Evolutionary conservation across 495 filamentous ascomycete genomes (phyloP).

Genomic region (Lasiosphaeria miniovina): DNA sequence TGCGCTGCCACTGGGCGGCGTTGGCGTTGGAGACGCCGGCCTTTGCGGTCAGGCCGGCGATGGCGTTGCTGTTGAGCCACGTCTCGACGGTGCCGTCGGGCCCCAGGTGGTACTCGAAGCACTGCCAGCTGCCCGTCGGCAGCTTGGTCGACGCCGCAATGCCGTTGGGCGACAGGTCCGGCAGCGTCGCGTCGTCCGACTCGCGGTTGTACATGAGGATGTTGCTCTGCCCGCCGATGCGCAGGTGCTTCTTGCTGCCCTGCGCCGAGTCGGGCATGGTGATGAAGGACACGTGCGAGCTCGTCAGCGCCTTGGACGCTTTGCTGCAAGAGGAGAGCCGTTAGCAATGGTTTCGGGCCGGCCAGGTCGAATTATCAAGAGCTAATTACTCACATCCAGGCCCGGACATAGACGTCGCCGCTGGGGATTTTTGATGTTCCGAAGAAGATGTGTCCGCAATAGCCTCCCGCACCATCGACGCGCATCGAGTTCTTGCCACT

Average conservation of each 20-base stretch:
- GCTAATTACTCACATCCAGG: constrained; percentile 46
- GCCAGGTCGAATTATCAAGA: not conserved
- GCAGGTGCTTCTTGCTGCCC: constrained; percentile 53
- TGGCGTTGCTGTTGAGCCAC: constrained; percentile 50
- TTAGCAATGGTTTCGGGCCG: constrained; percentile 20
- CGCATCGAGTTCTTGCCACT: constrained; percentile 55
- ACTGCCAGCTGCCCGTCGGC: constrained; percentile 48
- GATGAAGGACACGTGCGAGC: constrained; percentile 57
- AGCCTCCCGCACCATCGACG: constrained; percentile 52
- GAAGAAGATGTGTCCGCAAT: constrained; percentile 59
- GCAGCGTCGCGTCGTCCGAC: constrained; percentile 58
- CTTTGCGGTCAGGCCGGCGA: constrained; percentile 48
- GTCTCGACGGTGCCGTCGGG: constrained; percentile 55
- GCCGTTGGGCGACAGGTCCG: constrained; percentile 55
- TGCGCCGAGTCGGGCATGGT: constrained; percentile 57
- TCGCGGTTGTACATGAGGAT: constrained; percentile 62
- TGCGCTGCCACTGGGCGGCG: constrained; percentile 49
- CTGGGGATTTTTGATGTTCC: constrained; percentile 54
- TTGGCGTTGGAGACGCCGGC: constrained; percentile 46
- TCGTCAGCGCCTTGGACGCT: constrained; percentile 51
- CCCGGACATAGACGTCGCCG: constrained; percentile 54
- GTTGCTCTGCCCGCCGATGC: constrained; percentile 55
- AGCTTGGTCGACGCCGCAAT: constrained; percentile 49
- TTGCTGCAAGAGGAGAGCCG: constrained; percentile 34
- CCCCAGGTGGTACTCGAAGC: constrained; percentile 57